Percentiles rank a stretch among this genome's conserved stretches.
phyloP scores from a whole-genome alignment of 495 filamentous ascomycete species.

The Penicillium coffeae region DNA sequence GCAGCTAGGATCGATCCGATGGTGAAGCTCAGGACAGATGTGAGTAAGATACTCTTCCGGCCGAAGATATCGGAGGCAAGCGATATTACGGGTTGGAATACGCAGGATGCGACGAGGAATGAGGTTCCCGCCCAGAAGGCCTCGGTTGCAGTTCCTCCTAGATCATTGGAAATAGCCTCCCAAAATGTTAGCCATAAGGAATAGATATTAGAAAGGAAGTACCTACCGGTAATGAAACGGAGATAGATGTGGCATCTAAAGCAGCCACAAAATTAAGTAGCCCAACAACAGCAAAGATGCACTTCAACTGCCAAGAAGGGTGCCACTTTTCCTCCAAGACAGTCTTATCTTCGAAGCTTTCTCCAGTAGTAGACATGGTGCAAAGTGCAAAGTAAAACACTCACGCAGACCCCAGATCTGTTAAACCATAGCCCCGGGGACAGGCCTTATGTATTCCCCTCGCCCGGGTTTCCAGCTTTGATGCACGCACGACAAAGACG shows the following conservation, averaged over 20 bases:
- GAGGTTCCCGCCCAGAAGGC: slow-evolving; percentile 60
- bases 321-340: slow-evolving; percentile 3
- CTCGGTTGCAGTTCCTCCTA: slow-evolving; percentile 15
- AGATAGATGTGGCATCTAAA: slow-evolving; percentile 64
- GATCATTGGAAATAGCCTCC: slow-evolving; percentile 24
- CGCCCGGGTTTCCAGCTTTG: too few species aligned
- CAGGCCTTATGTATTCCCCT: too few species aligned
- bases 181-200: neutral
- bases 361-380: too few species aligned
- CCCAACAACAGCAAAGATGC: slow-evolving; percentile 41
- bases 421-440: too few species aligned
- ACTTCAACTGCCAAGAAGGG: slow-evolving; percentile 14
- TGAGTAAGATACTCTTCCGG: slow-evolving; percentile 28
- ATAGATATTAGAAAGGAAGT: too few species aligned
- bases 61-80: slow-evolving; percentile 45
- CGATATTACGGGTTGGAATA: slow-evolving; percentile 50
- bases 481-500: too few species aligned
- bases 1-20: slow-evolving; percentile 40
- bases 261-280: slow-evolving; percentile 58
- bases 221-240: slow-evolving; percentile 59
- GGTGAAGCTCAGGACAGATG: slow-evolving; percentile 27
- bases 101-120: slow-evolving; percentile 57
- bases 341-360: too few species aligned
- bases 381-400: too few species aligned
- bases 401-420: too few species aligned